Percentiles rank a stretch among this genome's conserved stretches.
Evolutionary conservation across 768 basidiomycete genomes (phyloP).

Genomic region (Pulveroboletus frians): DNA sequence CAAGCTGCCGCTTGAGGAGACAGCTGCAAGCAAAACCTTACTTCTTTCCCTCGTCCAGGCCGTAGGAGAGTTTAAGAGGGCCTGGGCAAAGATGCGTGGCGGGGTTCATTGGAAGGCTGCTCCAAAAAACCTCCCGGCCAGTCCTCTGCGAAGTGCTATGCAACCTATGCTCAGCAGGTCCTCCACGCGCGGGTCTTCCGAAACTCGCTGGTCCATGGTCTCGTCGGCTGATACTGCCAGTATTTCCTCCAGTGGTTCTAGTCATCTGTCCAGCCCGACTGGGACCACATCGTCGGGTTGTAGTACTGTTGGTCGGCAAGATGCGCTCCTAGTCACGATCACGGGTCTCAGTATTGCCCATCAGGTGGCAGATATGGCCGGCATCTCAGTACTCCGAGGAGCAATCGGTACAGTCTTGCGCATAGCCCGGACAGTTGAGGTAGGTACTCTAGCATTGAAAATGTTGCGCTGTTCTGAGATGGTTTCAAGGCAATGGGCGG

Average conservation of each 20-base stretch:
- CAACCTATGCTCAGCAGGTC: neutral
- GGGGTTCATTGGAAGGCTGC: neutral
- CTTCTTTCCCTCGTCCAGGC: constrained; percentile 1
- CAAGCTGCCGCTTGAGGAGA: constrained; percentile 5
- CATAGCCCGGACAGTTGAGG: constrained; percentile 7
- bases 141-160: neutral
- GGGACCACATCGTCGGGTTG: constrained; percentile 3
- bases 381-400: constrained; percentile 4
- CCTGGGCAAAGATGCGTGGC: constrained; percentile 3
- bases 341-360: constrained; percentile 2
- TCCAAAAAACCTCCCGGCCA: neutral
- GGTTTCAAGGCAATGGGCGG: constrained; percentile 8
- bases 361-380: constrained; percentile 4
- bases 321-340: constrained; percentile 1
- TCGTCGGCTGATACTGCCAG: neutral
- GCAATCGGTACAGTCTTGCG: constrained; percentile 7
- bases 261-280: neutral
- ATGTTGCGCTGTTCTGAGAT: neutral
- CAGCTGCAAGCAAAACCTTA: constrained; percentile 15
- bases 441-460: neutral
- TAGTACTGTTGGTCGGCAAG: neutral
- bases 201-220: neutral
- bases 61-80: constrained; percentile 3
- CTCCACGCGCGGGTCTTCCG: constrained; percentile 2
- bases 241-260: neutral